Evolutionary conservation across 305 asterid genomes (phyloP), one percentile per base, ranked within the genome.

Genomic region (Rubia peregrina): DNA sequence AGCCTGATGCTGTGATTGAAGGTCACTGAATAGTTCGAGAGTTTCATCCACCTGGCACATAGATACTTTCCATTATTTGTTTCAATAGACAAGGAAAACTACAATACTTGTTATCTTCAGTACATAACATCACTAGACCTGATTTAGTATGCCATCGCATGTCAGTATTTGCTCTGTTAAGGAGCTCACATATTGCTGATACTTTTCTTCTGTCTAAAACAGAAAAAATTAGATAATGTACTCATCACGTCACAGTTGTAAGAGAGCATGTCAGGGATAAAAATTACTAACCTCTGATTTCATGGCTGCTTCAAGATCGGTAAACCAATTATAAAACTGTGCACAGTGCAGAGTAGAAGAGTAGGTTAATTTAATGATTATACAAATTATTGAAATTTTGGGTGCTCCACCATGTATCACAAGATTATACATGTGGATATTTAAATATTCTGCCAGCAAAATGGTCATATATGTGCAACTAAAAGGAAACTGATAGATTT

Each of bases 251-350:
- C 11, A 38, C 7, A 55, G 66, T 16, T 7, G 33, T 16, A 49
- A 65, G 36, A 42, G 42, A 41, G 17, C 61, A 57, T 40, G 21
- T 22, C 46, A 73, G n/a, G 26, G 65, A 68, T 30, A 80, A 64
- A 38, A 65, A 55, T 43, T 72, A 66, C 82, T 62, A 78, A 94
- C 99, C 98, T 94, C 98, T 75, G 97, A 94, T 85, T 91, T 94
- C 99, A 91, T 91, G 86, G 97, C 96, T 76, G 96, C 96, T 86
- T 94, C 98, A 68, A 94, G 96, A 76, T 86, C 93, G 46, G 88
- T 78, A 79, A 91, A 94, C 99, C 99, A 94, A 76, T 91, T 91
- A 76, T 94, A 91, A 85, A 94, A 94, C 99, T 94, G 97, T 81
- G 78, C 74, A 67, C 77, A 61, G 73, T 40, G 68, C 73, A 76